Evolutionary conservation across 2,329 filamentous ascomycete genomes (phyloP), one percentile per base, ranked within the genome.

Genomic region (Neonectria punicea): DNA sequence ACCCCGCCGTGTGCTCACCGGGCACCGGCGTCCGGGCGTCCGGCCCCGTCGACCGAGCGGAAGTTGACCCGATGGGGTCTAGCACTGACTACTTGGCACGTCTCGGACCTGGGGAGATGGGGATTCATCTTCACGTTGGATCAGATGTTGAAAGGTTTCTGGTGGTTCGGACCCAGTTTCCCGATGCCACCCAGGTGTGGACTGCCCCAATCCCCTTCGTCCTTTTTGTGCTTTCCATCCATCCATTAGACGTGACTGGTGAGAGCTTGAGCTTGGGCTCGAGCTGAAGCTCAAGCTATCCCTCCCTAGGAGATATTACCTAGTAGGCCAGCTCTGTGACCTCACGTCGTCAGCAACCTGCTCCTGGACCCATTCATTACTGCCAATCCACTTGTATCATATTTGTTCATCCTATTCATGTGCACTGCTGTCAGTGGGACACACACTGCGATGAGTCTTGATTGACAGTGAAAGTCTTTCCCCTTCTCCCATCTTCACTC

Each of bases 21-120:
- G 56, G 30, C 51, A 66, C 62, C 56, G 39, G 39, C 39, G 39
- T 43, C 39, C 39, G n/a, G 56, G 59, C 56, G 55, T 71, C 65
- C 44, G 59, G 62, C 60, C 69, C 69, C 64, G 69, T 73, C 69
- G 68, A 69, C 71, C 69, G 69, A 72, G 60, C 64, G 69, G 71
- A 68, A 58, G 55, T 53, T 58, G 18, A 22, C 58, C 61, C 30
- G 51, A 67, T 61, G 11, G 16, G 46, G 58, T 47, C 57, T 61
- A 64, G 57, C 14, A 28, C 22, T 50, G 28, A 53, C 46, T 22
- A 30, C 18, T 51, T 39, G 41, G 58, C 28, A 44, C 49, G 34
- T 55, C 54, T 57, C 58, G 50, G 54, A 39, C 53, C 36, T 58
- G 53, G 56, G 51, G 53, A 62, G n/a, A 39, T 39, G n/a, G n/a